These are phyloP conservation scores for Vicia sativa DNA, from an alignment of 306 rosid genomes.

Conservation along the genomic window DNA sequence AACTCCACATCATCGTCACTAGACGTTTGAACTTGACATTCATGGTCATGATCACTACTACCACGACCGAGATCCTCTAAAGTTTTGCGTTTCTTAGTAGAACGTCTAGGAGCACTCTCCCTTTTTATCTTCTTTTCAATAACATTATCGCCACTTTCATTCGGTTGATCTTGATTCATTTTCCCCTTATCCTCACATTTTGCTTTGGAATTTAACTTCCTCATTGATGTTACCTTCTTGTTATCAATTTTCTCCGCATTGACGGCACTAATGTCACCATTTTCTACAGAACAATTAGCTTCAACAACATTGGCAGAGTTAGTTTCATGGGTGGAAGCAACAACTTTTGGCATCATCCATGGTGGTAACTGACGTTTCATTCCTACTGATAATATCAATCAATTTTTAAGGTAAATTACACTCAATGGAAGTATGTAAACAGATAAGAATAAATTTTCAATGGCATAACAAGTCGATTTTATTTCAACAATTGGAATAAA, in stretches of 20 bases:
- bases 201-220: constrained; percentile 36
- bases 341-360: constrained; percentile 71
- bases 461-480: not conserved
- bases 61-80: constrained; percentile 36
- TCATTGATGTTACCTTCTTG: constrained; percentile 41
- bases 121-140: constrained; percentile 46
- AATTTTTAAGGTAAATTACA: not conserved
- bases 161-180: constrained; percentile 35
- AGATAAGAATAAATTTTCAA: constrained; percentile 10
- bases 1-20: constrained; percentile 59
- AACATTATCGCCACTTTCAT: constrained; percentile 26
- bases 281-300: constrained; percentile 34
- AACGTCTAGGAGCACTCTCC: constrained; percentile 39
- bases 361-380: constrained; percentile 65
- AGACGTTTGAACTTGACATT: constrained; percentile 38
- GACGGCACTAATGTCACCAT: constrained; percentile 29
- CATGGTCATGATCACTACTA: constrained; percentile 44
- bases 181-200: constrained; percentile 47
- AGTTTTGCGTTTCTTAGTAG: constrained; percentile 35
- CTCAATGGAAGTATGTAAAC: constrained; percentile 5
- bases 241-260: constrained; percentile 27
- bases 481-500: constrained; percentile 2
- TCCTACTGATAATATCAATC: constrained; percentile 26
- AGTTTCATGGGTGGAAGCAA: constrained; percentile 41
- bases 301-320: constrained; percentile 43